Evolutionary conservation across 1,139 yeast genomes (phyloP).

Genomic region (Arxiozyma telluris): DNA sequence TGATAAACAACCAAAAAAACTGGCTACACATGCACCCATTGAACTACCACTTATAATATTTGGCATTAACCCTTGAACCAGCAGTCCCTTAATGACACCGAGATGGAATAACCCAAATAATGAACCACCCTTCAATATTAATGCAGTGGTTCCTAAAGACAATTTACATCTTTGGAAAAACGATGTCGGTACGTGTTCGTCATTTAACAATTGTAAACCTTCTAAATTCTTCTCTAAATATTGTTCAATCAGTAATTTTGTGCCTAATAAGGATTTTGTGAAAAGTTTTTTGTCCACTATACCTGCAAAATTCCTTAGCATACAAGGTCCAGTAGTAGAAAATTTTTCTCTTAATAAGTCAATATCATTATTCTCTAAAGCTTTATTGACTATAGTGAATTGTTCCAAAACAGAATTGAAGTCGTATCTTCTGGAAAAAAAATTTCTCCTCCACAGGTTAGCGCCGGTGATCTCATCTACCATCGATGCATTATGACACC

Average conservation of each 20-base stretch:
- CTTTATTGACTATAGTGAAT: conserved; percentile 50
- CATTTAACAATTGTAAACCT: conserved; percentile 49
- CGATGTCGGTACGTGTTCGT: conserved; percentile 51
- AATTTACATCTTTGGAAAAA: conserved; percentile 88
- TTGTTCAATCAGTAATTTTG: conserved; percentile 80
- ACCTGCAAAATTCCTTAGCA: conserved; percentile 85
- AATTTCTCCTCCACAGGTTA: conserved; percentile 79
- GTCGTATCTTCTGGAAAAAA: conserved; percentile 75
- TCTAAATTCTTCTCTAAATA: conserved; percentile 68
- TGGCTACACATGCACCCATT: conserved; percentile 88
- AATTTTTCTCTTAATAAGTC: conserved; percentile 57
- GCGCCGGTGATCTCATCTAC: conserved; percentile 61
- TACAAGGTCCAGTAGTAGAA: conserved; percentile 55
- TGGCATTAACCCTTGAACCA: conserved; percentile 67
- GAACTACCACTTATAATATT: conserved; percentile 88
- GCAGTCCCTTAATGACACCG: conserved; percentile 80
- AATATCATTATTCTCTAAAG: conserved; percentile 53
- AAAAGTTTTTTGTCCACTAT: conserved; percentile 72
- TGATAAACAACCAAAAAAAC: conserved; percentile 65
- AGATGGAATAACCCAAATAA: conserved; percentile 87
- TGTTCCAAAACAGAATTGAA: conserved; percentile 73
- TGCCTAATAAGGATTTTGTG: conserved; percentile 77
- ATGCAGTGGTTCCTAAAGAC: conserved; percentile 82
- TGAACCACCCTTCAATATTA: conserved; percentile 89
- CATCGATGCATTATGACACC: conserved; percentile 50